phyloP scores from a whole-genome alignment of 2,329 filamentous ascomycete genomes.

The Teratosphaeria zuluensis region DNA sequence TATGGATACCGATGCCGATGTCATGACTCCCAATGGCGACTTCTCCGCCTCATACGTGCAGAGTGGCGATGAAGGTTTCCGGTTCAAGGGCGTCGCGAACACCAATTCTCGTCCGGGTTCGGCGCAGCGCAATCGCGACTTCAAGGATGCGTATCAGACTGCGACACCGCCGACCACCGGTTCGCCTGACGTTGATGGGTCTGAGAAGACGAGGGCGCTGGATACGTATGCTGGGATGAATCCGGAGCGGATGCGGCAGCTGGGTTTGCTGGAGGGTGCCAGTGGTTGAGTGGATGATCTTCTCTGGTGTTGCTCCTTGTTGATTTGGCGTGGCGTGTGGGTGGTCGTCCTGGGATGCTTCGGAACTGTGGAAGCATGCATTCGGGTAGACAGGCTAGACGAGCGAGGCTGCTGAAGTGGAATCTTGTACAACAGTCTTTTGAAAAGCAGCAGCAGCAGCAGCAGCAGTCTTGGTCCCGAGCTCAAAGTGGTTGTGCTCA shows the following conservation, averaged over 20 bases:
- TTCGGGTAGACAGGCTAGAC: neutral
- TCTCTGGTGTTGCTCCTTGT: neutral
- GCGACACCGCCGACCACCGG: constrained; percentile 34
- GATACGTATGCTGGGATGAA: constrained; percentile 26
- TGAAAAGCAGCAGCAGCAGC: neutral
- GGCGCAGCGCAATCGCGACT: constrained; percentile 3
- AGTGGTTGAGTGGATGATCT: constrained; percentile 8
- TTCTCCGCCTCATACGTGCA: constrained; percentile 7
- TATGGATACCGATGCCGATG: constrained; percentile 5
- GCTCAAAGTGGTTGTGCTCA: constrained; percentile 9
- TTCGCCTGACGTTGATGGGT: constrained; percentile 25
- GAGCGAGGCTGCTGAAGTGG: neutral
- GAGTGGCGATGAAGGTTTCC: constrained; percentile 12
- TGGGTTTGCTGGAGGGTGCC: constrained; percentile 20
- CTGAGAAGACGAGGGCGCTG: constrained; percentile 17
- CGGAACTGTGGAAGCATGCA: neutral
- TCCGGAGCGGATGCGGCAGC: constrained; percentile 25
- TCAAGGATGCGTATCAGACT: constrained; percentile 29
- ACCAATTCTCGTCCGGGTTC: constrained; percentile 7
- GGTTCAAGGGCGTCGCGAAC: constrained; percentile 16
- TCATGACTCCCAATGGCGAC: constrained; percentile 21
- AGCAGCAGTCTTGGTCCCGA: constrained; percentile 1
- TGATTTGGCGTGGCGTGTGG: neutral
- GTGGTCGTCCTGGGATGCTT: neutral
- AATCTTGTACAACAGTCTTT: constrained; percentile 15